Conservation (phyloP, 495 filamentous ascomycete genomes). For the Aeminium ludgeri region DNA sequence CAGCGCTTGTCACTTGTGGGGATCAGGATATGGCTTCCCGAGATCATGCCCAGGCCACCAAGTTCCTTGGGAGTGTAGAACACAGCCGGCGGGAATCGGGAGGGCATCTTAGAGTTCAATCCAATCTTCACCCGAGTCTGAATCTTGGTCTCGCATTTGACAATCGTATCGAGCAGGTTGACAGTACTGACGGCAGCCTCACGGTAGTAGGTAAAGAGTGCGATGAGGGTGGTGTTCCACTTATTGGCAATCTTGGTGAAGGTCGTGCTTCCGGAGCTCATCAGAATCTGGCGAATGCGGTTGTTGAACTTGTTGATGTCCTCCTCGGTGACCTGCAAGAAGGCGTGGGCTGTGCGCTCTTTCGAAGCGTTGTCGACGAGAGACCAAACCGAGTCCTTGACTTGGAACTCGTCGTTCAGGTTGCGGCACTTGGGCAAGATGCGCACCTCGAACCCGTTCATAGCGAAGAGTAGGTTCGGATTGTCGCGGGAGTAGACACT, state of each 20-base stretch:
- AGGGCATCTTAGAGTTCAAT: conserved; percentile 98
- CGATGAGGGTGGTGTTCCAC: conserved; percentile 97
- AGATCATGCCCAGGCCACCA: conserved; percentile 97
- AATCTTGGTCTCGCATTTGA: conserved; percentile 99
- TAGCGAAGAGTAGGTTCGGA: conserved; percentile 91
- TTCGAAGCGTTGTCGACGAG: conserved; percentile 91
- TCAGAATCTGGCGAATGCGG: conserved; percentile 92
- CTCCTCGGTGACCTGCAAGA: conserved; percentile 95
- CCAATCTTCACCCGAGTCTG: conserved; percentile 99
- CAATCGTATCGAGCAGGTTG: conserved; percentile 89
- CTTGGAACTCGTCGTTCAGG: conserved; percentile 85
- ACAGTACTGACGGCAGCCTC: conserved; percentile 97
- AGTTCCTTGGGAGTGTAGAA: conserved; percentile 99
- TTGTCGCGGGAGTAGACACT: conserved; percentile 98
- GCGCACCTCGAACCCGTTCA: conserved; percentile 96
- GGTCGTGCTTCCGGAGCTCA: conserved; percentile 96
- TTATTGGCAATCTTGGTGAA: conserved; percentile 99
- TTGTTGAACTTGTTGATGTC: conserved; percentile 99
- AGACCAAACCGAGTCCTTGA: conserved; percentile 97
- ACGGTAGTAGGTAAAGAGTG: conserved; percentile 98
- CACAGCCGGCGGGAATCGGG: conserved; percentile 93
- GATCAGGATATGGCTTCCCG: conserved; percentile 94
- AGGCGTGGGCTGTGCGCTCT: conserved; percentile 93
- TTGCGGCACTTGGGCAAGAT: conserved; percentile 94
- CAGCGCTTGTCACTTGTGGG: conserved; percentile 95